A percentile compares a stretch with the other conserved stretches of the same genome.
Evolutionary conservation across 148 eudicot genomes (phyloP).

Genomic region (Cornus controversa): DNA sequence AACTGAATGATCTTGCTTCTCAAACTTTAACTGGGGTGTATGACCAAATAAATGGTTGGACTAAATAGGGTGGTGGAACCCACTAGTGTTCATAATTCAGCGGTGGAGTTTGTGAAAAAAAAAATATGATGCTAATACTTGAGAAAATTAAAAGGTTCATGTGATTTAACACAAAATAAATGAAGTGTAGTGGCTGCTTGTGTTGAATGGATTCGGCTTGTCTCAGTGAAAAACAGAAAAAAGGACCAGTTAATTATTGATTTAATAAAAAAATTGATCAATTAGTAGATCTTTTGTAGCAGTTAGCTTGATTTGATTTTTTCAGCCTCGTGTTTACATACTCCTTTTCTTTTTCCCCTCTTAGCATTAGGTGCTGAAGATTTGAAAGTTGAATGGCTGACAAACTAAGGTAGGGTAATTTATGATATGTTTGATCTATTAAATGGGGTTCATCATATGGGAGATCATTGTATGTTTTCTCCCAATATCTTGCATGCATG

Average conservation of each 20-base stretch:
- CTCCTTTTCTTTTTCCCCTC: not conserved
- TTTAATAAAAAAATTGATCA: not conserved
- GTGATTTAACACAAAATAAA: not conserved
- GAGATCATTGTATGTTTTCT: not conserved
- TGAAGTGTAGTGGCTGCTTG: not conserved
- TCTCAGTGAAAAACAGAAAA: not conserved
- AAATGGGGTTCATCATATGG: not conserved
- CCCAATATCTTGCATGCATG: no score
- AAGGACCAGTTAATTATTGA: not conserved
- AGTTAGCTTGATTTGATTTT: not conserved
- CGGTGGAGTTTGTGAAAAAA: no score
- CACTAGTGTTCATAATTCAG: not conserved
- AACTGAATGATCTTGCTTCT: not conserved
- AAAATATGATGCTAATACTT: no score
- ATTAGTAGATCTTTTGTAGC: not conserved
- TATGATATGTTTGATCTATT: not conserved
- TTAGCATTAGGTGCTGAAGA: not conserved
- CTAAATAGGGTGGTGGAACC: not conserved
- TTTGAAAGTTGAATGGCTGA: not conserved
- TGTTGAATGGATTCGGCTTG: not conserved
- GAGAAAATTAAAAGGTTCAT: no score
- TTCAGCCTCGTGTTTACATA: not conserved
- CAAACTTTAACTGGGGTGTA: not conserved
- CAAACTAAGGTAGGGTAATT: not conserved
- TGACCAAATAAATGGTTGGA: no score